These are phyloP conservation scores for Fomitopsis pulvina DNA, from an alignment of 768 basidiomycete species.

Conservation along the genomic window DNA sequence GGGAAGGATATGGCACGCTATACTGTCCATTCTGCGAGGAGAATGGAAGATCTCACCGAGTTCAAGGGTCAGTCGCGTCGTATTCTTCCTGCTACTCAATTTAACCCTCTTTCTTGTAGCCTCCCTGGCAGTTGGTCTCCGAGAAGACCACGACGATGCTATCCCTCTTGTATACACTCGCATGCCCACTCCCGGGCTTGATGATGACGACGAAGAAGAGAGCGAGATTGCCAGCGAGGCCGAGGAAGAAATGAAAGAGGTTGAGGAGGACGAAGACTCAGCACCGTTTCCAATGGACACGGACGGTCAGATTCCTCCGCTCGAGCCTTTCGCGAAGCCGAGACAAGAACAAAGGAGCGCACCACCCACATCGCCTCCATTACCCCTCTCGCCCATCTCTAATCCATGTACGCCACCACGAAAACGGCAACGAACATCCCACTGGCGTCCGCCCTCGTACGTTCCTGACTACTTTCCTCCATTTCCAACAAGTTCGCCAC, in stretches of 20 bases:
- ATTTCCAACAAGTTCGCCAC: conserved; percentile 41
- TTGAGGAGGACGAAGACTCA: neutral
- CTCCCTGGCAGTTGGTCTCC: conserved; percentile 52
- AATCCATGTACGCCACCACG: conserved; percentile 48
- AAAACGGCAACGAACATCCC: conserved; percentile 49
- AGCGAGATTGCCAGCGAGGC: conserved; percentile 9
- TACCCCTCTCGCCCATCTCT: conserved; percentile 52
- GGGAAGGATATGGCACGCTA: conserved; percentile 65
- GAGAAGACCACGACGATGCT: conserved; percentile 46
- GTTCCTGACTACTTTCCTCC: conserved; percentile 66
- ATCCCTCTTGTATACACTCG: conserved; percentile 42
- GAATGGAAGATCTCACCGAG: conserved; percentile 69
- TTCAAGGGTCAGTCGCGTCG: conserved; percentile 51
- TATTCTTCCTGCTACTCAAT: conserved; percentile 14
- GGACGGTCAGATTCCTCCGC: conserved; percentile 5
- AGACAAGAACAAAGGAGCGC: conserved; percentile 5
- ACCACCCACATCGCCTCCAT: conserved; percentile 30
- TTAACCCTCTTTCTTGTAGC: conserved; percentile 34
- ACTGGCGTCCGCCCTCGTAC: conserved; percentile 57
- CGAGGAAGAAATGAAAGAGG: conserved; percentile 6
- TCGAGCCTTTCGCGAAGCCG: conserved; percentile 7
- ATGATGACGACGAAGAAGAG: conserved; percentile 26
- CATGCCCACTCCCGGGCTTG: conserved; percentile 23
- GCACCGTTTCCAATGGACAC: conserved; percentile 2
- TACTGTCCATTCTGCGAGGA: conserved; percentile 51